Base-by-base conservation (phyloP, 352 stramenopile genomes). In the Phytophthora crassamura region DNA sequence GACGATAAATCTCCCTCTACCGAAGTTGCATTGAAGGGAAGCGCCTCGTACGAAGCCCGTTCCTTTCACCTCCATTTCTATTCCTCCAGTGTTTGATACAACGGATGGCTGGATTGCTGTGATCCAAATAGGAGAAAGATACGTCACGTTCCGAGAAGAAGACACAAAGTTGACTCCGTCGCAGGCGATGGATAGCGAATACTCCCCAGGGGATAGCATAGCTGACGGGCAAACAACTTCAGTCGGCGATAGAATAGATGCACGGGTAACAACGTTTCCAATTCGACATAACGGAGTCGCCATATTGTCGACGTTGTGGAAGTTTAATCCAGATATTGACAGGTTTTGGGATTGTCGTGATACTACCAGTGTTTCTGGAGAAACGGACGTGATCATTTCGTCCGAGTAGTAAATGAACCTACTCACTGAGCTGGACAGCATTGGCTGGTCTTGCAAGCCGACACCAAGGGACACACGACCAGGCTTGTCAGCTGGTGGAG, bases 101-200 rank as follows among this genome's bases (percentile, higher is more conserved):
- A 45, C 30, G 1, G 50, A 16, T n/a, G 73, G 76, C 11, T 47
- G 63, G 2, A 73, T 43, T 18, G 67, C 34, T 9, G 61, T 38
- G 7, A 85, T 73, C 16, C 42, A 64, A 18, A 78, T 50, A 2
- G 45, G 28, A 42, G 45, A 35, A 30, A 63, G 14, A 11, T 61
- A 68, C 12, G 48, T 67, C 12, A 85, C 10, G 6, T 41, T 41
- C 9, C 22, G 32, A 10, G 43, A 11, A 8, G 71, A 78, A 18
- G 20, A 15, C 6, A 69, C 60, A 22, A 71, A 78, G 34, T 78
- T 82, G n/a, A 72, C 20, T 39, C 71, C 76, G 22, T 82, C 76
- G 20, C 64, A 82, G 1, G 76, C 76, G 0, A 85, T 14, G 9
- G 71, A 74, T 10, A 82, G 45, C 2, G 34, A 11, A 41, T 85